Evolutionary conservation across 306 rosid genomes (phyloP), one percentile per base, ranked within the genome.

Genomic region (Crataegus laevigata): DNA sequence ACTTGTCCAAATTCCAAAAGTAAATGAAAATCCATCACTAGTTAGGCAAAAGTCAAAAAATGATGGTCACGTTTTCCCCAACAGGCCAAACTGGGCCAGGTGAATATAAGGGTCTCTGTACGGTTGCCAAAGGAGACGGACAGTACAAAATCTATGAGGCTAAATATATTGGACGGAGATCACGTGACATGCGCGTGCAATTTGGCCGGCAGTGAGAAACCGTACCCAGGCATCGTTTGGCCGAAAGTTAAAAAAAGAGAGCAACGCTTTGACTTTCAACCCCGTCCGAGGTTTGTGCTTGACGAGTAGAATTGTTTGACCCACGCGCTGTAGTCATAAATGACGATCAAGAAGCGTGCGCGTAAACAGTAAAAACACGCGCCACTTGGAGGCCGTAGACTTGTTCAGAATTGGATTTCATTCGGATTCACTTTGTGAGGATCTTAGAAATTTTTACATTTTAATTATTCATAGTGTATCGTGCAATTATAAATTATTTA

Each of bases 381-480:
- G 15, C 26, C 45, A 64, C 45, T 18, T 62, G 0, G n/a, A 7
- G 14, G 0, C 5, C 0, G 36, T 62, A 21, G 12, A 15, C n/a
- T 12, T 15, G 36, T 61, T 59, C 8, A 4, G 30, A 30, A 30
- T 30, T 30, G 34, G 34, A 30, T 30, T 6, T 2, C 34, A 4
- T 4, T 0, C 1, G 1, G 5, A 30, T 4, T 0, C 0, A 30
- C 1, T 30, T 30, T 30, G 32, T 30, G 6, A 1, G 34, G 1
- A 30, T 30, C 0, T 0, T 4, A 30, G 0, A 1, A 6, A 32
- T 32, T 1, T 6, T 32, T 8, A 32, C 1, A 1, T 32, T 0
- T 32, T 1, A 32, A 0, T 1, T 0, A 32, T 32, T 32, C 8
- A 6, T 32, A 1, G 8, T 32, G 0, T 32, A 32, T 32, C 2